These are phyloP conservation scores for Ophiostoma sp. DNA, from an alignment of 2,329 filamentous ascomycete species.

Conservation along the genomic window DNA sequence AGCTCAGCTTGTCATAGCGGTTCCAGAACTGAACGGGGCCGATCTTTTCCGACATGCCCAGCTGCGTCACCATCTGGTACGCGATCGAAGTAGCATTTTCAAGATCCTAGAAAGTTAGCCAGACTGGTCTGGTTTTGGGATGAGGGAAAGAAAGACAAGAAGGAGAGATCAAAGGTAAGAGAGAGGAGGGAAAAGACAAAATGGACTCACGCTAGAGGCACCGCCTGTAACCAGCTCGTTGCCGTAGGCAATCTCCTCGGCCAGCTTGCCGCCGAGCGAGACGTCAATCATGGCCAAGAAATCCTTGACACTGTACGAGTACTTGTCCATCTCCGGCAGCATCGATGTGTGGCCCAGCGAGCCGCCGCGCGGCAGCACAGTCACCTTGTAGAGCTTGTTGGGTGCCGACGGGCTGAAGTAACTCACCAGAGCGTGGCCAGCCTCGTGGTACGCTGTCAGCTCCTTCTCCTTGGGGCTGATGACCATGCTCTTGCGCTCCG, in stretches of 20 bases:
- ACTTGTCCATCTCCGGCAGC: slow-evolving; percentile 87
- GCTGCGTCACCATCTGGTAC: slow-evolving; percentile 79
- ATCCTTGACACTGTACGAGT: slow-evolving; percentile 79
- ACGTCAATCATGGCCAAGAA: slow-evolving; percentile 65
- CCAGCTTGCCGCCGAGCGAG: slow-evolving; percentile 71
- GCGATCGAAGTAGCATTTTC: slow-evolving; percentile 74
- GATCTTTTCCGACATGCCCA: slow-evolving; percentile 82
- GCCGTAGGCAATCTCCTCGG: slow-evolving; percentile 83
- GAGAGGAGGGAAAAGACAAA: neutral
- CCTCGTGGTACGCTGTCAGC: slow-evolving; percentile 96
- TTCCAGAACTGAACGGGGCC: slow-evolving; percentile 84
- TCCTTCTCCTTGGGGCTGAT: slow-evolving; percentile 92
- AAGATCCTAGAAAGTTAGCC: slow-evolving; percentile 58
- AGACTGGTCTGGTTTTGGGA: neutral
- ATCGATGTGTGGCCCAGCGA: slow-evolving; percentile 81
- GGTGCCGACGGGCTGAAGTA: slow-evolving; percentile 70
- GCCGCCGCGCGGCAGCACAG: slow-evolving; percentile 85
- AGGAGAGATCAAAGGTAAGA: slow-evolving; percentile 29
- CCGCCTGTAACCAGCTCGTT: slow-evolving; percentile 87
- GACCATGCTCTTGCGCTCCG: slow-evolving; percentile 82
- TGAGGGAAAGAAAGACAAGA: neutral
- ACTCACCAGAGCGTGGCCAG: slow-evolving; percentile 85
- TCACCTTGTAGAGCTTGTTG: slow-evolving; percentile 88
- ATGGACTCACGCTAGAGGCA: slow-evolving; percentile 52
- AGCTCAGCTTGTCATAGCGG: slow-evolving; percentile 75